Evolutionary conservation across 306 rosid species (phyloP).

Genomic region (Medicago lupulina): DNA sequence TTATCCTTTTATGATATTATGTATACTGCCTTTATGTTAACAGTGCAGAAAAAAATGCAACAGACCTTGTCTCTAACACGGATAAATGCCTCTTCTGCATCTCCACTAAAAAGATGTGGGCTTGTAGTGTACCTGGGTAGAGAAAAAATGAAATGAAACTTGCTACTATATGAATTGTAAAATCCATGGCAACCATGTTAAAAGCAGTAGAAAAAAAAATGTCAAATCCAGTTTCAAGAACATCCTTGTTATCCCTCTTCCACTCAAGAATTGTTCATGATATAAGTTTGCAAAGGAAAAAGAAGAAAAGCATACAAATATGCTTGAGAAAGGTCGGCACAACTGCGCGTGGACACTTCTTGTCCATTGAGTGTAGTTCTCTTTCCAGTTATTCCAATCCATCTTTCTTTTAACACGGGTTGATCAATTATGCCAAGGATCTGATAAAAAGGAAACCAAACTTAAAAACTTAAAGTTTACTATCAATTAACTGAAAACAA

Average conservation of each 20-base stretch:
- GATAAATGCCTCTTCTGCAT: constrained; percentile 81
- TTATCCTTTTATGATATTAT: constrained; percentile 14
- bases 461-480: constrained; percentile 26
- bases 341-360: constrained; percentile 75
- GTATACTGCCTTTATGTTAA: neutral
- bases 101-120: constrained; percentile 86
- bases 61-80: constrained; percentile 86
- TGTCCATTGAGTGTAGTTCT: constrained; percentile 79
- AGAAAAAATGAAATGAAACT: constrained; percentile 21
- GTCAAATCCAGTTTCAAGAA: constrained; percentile 17
- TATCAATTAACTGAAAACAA: constrained; percentile 21
- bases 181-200: constrained; percentile 15
- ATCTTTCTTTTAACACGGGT: constrained; percentile 88
- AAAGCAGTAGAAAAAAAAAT: constrained; percentile 31
- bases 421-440: constrained; percentile 94
- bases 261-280: constrained; percentile 14
- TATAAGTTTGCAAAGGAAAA: constrained; percentile 26
- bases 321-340: constrained; percentile 73
- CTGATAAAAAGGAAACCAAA: constrained; percentile 52
- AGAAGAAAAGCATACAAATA: constrained; percentile 66
- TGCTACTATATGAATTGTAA: constrained; percentile 14
- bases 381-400: constrained; percentile 86
- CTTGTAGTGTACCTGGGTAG: constrained; percentile 86
- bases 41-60: constrained; percentile 29
- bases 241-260: constrained; percentile 23